Conservation (phyloP, 805 yeast genomes). For the Pichia membranifaciens region DNA sequence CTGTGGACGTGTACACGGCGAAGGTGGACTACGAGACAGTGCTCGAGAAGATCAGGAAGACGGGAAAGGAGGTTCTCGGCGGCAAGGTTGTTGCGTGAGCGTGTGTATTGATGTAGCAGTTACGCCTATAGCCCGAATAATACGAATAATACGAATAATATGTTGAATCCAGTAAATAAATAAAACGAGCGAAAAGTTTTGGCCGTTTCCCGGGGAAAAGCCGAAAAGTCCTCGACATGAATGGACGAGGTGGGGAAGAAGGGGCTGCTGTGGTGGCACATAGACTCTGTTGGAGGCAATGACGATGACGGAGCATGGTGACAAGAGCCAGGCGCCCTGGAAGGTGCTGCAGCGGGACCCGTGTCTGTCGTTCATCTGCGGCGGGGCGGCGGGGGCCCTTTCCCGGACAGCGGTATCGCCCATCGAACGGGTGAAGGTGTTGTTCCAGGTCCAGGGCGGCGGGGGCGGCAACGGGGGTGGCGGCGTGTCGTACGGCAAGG, state of each 20-base stretch:
- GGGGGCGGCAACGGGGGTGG: constrained; percentile 9
- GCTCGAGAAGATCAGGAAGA: constrained; percentile 74
- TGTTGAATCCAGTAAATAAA: no score
- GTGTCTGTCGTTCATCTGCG: constrained; percentile 60
- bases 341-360: constrained; percentile 35
- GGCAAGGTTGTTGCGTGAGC: constrained; percentile 50
- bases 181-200: no score
- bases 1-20: constrained; percentile 66
- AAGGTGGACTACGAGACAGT: constrained; percentile 62
- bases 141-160: no score
- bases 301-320: constrained; percentile 7
- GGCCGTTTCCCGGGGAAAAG: no score
- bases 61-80: constrained; percentile 76
- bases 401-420: constrained; percentile 93
- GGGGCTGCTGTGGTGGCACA: no score
- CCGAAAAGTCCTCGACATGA: no score
- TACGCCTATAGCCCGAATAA: no score
- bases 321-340: neutral
- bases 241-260: no score
- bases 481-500: constrained; percentile 40
- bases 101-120: neutral
- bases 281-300: no score
- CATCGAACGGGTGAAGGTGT: constrained; percentile 86
- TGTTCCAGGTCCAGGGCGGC: constrained; percentile 86
- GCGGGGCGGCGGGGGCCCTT: constrained; percentile 74